Evolutionary conservation across 805 yeast species (phyloP), one percentile per base, ranked within the genome.

Genomic region (Zygotorulaspora florentina): DNA sequence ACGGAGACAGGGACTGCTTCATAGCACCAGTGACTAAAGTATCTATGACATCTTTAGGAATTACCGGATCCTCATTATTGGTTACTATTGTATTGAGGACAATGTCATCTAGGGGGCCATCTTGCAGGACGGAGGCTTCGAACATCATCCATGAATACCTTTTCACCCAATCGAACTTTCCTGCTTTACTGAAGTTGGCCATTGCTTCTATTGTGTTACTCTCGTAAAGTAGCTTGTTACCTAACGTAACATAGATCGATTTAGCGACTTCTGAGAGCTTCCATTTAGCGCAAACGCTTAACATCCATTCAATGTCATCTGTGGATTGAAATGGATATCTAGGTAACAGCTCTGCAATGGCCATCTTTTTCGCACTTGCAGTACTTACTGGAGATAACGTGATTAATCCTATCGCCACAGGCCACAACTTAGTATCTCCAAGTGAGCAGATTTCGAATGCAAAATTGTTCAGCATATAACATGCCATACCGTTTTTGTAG

Each of bases 261-360:
- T 73, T 72, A 0, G 85, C 79, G 10, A 85, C 80, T 7, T 73
- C 66, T n/a, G 79, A 71, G 35, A 85, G 61, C 54, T 76, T 77
- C 60, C 85, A 70, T 54, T 81, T 75, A 10, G 89, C 85, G 67
- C 91, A 84, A 4, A 85, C 70, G 2, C 87, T 77, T 42, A 85
- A 67, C 37, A 83, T 76, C 91, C 91, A 85, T 62, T 85, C 93
- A 50, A 83, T 72, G 59, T 85, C 95, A 59, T 85, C 90, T 57
- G 81, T 83, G 8, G 82, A 81, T 43, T 74, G 67, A 56, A 80
- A 81, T 36, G 80, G 71, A 58, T 71, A 85, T 17, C 72, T 73
- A 4, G 87, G 87, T 29, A 85, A 65, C 39, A 77, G 72, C 48
- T 79, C 81, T 3, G 79, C 73, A 29, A 85, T 71, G 1, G 77